A percentile compares a stretch with the other conserved stretches of the same genome.
These are phyloP conservation scores for Solanum sejunctum DNA, from an alignment of 257 asterid genomes.

Conservation along the genomic window DNA sequence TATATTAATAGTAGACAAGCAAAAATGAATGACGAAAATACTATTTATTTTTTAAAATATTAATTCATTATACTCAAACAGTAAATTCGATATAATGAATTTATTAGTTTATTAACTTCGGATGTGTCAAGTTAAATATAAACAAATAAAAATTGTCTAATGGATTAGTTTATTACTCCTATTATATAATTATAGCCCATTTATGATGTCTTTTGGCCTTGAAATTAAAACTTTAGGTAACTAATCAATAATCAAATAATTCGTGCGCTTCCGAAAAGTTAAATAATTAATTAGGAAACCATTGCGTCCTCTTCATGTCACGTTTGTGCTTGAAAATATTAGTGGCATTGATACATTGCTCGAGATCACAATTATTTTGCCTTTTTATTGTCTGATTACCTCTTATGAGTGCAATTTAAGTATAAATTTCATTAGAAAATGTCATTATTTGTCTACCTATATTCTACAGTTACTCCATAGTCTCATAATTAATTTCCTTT, in stretches of 20 bases:
- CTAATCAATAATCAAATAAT: conserved; percentile 22
- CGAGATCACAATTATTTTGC: conserved; percentile 10
- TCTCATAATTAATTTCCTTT: not conserved
- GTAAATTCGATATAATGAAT: too few species aligned
- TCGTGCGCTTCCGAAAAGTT: conserved; percentile 1
- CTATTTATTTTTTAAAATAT: too few species aligned
- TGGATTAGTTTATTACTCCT: too few species aligned
- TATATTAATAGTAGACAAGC: too few species aligned
- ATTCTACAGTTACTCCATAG: not conserved
- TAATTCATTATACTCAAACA: too few species aligned
- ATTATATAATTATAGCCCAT: not conserved
- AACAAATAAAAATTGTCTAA: too few species aligned
- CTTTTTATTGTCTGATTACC: not conserved
- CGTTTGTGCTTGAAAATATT: not conserved
- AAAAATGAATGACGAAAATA: too few species aligned
- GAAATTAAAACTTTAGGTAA: conserved; percentile 16
- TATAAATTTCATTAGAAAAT: not conserved
- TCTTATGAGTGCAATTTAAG: not conserved
- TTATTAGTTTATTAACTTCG: too few species aligned
- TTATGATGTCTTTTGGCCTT: conserved; percentile 10
- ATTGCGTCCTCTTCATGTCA: not conserved
- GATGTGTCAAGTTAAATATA: too few species aligned
- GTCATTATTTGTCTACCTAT: not conserved
- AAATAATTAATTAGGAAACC: not conserved
- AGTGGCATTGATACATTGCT: conserved; percentile 5